phyloP scores from a whole-genome alignment of 169 alveolate genomes.

The Cryptosporidium andersoni region DNA sequence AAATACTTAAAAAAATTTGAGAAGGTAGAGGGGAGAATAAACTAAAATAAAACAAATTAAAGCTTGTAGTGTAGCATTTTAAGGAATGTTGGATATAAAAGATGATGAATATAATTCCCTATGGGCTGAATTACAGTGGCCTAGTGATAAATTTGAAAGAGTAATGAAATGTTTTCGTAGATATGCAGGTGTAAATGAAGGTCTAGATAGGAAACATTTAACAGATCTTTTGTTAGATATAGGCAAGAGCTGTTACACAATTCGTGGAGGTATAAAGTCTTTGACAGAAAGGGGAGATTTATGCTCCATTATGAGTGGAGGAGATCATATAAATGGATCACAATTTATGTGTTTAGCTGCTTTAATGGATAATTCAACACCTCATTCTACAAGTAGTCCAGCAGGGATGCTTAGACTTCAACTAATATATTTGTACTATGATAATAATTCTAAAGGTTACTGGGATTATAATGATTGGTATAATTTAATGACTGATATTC shows the following conservation, averaged over 20 bases:
- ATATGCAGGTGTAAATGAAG: slow-evolving; percentile 66
- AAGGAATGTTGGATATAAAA: slow-evolving; percentile 37
- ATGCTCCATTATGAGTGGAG: slow-evolving; percentile 66
- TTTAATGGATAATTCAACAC: slow-evolving; percentile 67
- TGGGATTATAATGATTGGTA: slow-evolving; percentile 63
- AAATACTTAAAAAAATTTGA: not conserved
- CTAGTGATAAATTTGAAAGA: slow-evolving; percentile 57
- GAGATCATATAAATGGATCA: slow-evolving; percentile 41
- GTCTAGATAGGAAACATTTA: slow-evolving; percentile 30
- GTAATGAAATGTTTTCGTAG: slow-evolving; percentile 54
- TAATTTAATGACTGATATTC: slow-evolving; percentile 45
- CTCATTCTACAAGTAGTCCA: slow-evolving; percentile 67
- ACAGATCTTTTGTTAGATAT: slow-evolving; percentile 28
- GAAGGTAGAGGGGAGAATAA: not conserved
- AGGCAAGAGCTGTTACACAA: slow-evolving; percentile 65
- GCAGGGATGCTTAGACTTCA: slow-evolving; percentile 48
- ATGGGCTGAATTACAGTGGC: slow-evolving; percentile 70
- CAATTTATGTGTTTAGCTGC: slow-evolving; percentile 71
- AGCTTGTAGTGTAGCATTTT: not conserved
- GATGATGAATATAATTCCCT: slow-evolving; percentile 63
- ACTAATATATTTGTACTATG: slow-evolving; percentile 65
- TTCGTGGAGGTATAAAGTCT: slow-evolving; percentile 59
- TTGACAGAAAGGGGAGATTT: slow-evolving; percentile 58
- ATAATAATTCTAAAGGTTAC: slow-evolving; percentile 45
- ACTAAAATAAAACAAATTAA: not conserved